A percentile compares a stretch with the other conserved stretches of the same genome.
phyloP scores from a whole-genome alignment of 2,329 filamentous ascomycete species.

The Diaporthe ilicicola region DNA sequence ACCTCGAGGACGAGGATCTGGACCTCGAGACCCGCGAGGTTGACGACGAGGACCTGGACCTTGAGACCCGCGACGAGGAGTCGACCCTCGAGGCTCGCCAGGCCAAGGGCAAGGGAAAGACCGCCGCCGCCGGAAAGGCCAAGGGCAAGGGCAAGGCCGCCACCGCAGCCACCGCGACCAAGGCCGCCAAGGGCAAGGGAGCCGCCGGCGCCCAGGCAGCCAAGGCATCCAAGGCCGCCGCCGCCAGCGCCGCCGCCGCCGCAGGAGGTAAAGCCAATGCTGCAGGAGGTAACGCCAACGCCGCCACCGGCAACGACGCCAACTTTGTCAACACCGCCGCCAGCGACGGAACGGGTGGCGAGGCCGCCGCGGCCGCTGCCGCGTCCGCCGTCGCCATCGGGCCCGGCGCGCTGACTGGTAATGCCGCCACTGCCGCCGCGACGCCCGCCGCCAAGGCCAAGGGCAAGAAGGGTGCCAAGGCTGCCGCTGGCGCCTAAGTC shows the following conservation, averaged over 20 bases:
- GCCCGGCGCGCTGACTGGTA: constrained; percentile 37
- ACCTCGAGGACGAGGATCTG: too few relatives aligned
- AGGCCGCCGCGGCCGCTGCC: constrained; percentile 17
- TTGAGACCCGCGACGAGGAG: too few relatives aligned
- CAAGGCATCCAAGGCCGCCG: constrained; percentile 42
- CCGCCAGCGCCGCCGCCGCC: constrained; percentile 51
- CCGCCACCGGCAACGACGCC: constrained; percentile 52
- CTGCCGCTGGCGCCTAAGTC: neutral
- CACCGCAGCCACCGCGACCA: neutral
- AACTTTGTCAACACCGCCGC: constrained; percentile 24
- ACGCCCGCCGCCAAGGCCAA: constrained; percentile 35
- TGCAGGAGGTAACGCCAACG: constrained; percentile 44
- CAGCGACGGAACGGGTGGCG: constrained; percentile 21
- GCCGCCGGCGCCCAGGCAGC: too few relatives aligned
- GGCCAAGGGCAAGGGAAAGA: constrained; percentile 10
- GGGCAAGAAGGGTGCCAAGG: neutral
- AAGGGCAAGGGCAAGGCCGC: neutral
- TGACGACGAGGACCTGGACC: constrained; percentile 19
- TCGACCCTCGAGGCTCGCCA: neutral
- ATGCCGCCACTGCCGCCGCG: constrained; percentile 40
- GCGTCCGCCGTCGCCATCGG: constrained; percentile 40
- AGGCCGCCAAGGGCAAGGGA: neutral
- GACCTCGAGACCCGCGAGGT: neutral
- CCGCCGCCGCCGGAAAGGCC: too few relatives aligned
- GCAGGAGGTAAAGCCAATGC: constrained; percentile 37